Percentiles rank a stretch among this genome's conserved stretches.
Conservation (phyloP, 768 basidiomycete genomes). For the Russula foetens region DNA sequence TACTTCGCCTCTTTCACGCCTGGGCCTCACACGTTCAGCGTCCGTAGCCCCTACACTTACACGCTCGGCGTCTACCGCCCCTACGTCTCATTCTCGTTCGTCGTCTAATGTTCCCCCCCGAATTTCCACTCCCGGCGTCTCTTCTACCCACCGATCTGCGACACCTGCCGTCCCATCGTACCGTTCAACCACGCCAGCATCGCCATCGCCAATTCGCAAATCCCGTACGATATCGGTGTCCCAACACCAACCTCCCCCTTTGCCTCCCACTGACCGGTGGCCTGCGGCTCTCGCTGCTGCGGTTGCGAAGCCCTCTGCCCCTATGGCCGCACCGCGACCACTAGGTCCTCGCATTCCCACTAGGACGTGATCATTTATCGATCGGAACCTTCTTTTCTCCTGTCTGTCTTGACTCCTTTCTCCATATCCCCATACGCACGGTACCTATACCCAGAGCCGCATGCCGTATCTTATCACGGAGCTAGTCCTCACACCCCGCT, state of each 20-base stretch:
- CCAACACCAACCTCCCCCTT: constrained; percentile 2
- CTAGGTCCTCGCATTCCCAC: constrained; percentile 16
- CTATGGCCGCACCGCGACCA: constrained; percentile 12
- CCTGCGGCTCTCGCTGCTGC: constrained; percentile 6
- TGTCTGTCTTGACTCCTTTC: neutral
- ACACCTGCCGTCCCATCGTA: constrained; percentile 8
- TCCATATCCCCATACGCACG: constrained; percentile 5
- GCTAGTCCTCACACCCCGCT: constrained; percentile 15
- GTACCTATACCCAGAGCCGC: constrained; percentile 19
- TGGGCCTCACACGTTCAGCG: constrained; percentile 9
- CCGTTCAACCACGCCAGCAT: constrained; percentile 11
- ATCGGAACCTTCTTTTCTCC: constrained; percentile 10
- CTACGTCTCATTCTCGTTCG: constrained; percentile 10
- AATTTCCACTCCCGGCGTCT: constrained; percentile 11
- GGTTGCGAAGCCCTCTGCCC: constrained; percentile 12
- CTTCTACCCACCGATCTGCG: constrained; percentile 14
- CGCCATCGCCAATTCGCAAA: constrained; percentile 16
- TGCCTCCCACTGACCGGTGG: constrained; percentile 14
- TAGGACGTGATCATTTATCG: constrained; percentile 9
- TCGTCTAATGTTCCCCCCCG: constrained; percentile 10
- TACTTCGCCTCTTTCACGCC: constrained; percentile 9
- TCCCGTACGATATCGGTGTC: constrained; percentile 20
- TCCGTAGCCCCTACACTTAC: constrained; percentile 11
- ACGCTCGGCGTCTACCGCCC: constrained; percentile 17
- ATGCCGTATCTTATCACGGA: constrained; percentile 20